Conservation (phyloP, 225 moss, liverwort and hornwort species). For the Asterella californica region DNA sequence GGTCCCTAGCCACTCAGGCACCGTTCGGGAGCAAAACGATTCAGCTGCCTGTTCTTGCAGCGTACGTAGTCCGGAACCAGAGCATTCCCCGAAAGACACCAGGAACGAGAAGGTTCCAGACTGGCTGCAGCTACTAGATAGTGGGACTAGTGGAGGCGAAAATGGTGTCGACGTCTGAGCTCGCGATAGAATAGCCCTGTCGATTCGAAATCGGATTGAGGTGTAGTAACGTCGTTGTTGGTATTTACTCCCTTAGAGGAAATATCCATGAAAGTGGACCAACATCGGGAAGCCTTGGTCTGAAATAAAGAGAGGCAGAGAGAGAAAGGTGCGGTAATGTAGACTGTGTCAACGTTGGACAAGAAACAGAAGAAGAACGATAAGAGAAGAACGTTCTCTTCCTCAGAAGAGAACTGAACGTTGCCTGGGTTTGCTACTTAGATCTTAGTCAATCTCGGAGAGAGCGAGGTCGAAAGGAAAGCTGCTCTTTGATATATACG, state of each 20-base stretch:
- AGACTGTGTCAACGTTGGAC: background rate
- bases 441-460: conserved; percentile 6
- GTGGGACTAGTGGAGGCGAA: background rate
- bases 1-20: background rate
- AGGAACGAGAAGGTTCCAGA: conserved; percentile 6
- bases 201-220: background rate
- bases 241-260: background rate
- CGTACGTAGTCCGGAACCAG: background rate
- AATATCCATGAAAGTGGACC: too few species aligned
- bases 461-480: background rate
- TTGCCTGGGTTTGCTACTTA: background rate
- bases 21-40: background rate
- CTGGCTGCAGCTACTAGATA: background rate
- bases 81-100: background rate
- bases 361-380: too few species aligned
- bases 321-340: background rate
- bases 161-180: background rate
- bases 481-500: background rate
- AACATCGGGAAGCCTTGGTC: background rate
- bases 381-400: too few species aligned
- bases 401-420: background rate
- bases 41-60: background rate
- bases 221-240: background rate
- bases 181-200: background rate
- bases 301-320: background rate